phyloP scores from a whole-genome alignment of 352 stramenopile genomes.

The Hyaloperonospora brassicae region DNA sequence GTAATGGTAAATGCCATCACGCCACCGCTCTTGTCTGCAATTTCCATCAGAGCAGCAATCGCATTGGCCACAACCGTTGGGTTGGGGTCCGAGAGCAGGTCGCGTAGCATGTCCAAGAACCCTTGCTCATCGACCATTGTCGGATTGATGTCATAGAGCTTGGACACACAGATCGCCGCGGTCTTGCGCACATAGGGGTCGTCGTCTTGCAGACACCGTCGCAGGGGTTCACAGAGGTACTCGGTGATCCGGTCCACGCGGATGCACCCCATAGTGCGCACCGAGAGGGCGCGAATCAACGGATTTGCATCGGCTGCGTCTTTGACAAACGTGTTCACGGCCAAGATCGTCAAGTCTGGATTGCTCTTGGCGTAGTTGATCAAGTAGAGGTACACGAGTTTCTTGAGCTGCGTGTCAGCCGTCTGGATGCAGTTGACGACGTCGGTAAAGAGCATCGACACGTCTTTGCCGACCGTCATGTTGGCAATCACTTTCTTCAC shows the following conservation, averaged over 20 bases:
- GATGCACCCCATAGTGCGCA: conserved; percentile 99
- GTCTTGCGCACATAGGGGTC: conserved; percentile 99
- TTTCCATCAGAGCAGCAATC: conserved; percentile 96
- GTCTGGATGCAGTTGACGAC: conserved; percentile 99
- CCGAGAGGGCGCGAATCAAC: conserved; percentile 93
- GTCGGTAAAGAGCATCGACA: conserved; percentile 98
- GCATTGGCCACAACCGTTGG: conserved; percentile 98
- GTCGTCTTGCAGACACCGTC: conserved; percentile 88
- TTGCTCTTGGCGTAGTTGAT: conserved; percentile 99
- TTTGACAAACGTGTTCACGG: conserved; percentile 98
- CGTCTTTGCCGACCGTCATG: conserved; percentile 99
- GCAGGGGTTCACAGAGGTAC: conserved; percentile 96
- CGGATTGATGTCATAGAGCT: conserved; percentile 99
- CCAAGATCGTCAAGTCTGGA: conserved; percentile 97
- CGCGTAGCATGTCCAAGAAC: conserved; percentile 93
- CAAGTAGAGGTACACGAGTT: conserved; percentile 99
- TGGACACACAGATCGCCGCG: conserved; percentile 97
- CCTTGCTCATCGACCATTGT: conserved; percentile 94
- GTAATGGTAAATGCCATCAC: conserved; percentile 88
- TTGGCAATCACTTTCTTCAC: conserved; percentile 99
- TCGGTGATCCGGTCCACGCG: conserved; percentile 98
- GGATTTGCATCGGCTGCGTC: conserved; percentile 88
- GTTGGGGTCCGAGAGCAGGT: conserved; percentile 97
- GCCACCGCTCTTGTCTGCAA: conserved; percentile 90
- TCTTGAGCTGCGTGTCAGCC: conserved; percentile 97